These are phyloP conservation scores for Cornus kousa DNA, from an alignment of 148 eudicot species.

Conservation along the genomic window DNA sequence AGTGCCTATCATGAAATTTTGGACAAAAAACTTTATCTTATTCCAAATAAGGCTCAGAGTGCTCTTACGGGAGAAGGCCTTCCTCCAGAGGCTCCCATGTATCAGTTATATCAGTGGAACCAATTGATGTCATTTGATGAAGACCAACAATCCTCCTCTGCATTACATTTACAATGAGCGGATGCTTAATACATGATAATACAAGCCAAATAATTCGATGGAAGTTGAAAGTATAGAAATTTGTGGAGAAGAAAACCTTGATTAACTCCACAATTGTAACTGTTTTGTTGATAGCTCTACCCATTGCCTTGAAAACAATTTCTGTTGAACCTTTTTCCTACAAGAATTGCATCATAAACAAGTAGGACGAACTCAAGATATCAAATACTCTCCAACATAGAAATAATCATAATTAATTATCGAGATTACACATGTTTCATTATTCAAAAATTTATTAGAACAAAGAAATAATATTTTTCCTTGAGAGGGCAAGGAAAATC, in stretches of 20 bases:
- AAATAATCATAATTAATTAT: no score
- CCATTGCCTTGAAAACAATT: conserved; percentile 97
- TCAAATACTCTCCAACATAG: neutral
- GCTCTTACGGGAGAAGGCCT: conserved; percentile 90
- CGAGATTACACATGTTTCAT: neutral
- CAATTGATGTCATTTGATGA: conserved; percentile 86
- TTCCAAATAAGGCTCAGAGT: conserved; percentile 3
- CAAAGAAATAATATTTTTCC: neutral
- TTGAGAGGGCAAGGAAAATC: neutral
- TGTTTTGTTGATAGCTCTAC: conserved; percentile 95
- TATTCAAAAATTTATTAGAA: neutral
- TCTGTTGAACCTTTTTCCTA: conserved; percentile 83
- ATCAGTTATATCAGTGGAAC: conserved; percentile 90
- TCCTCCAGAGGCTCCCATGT: conserved; percentile 98
- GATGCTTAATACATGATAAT: conserved; percentile 7
- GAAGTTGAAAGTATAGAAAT: neutral
- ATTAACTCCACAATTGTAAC: conserved; percentile 97
- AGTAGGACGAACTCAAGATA: neutral
- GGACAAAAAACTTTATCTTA: no score
- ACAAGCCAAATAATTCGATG: neutral
- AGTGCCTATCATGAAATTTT: neutral
- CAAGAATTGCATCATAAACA: conserved; percentile 10
- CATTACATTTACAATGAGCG: conserved; percentile 11
- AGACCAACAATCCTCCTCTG: conserved; percentile 97
- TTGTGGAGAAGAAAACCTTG: conserved; percentile 44